Evolutionary conservation across 2,329 filamentous ascomycete genomes (phyloP).

Genomic region (Calonectria pauciramosa): DNA sequence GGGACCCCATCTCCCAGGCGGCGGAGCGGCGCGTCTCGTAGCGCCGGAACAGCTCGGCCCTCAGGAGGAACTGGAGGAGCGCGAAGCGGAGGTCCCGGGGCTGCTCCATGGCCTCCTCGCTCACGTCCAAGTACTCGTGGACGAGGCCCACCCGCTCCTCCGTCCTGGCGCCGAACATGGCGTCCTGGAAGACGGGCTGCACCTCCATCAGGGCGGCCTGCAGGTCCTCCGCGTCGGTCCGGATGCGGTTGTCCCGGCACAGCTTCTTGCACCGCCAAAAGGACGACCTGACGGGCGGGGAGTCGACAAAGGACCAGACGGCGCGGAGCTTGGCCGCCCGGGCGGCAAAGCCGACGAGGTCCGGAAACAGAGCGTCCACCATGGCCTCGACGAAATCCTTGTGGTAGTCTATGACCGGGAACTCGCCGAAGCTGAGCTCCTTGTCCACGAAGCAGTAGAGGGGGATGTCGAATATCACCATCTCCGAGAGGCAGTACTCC

Average conservation of each 20-base stretch:
- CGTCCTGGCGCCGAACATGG: constrained; percentile 38
- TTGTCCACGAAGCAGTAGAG: constrained; percentile 15
- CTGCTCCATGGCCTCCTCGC: neutral
- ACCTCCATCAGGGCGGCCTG: constrained; percentile 22
- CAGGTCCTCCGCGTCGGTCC: constrained; percentile 15
- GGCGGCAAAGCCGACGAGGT: neutral
- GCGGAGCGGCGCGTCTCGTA: constrained; percentile 35
- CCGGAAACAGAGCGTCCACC: constrained; percentile 30
- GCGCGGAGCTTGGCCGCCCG: constrained; percentile 30
- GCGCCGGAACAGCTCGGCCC: constrained; percentile 43
- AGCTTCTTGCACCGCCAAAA: constrained; percentile 35
- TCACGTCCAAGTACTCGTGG: constrained; percentile 30
- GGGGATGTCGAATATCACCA: constrained; percentile 27
- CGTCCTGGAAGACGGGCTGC: constrained; percentile 26
- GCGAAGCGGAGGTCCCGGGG: constrained; percentile 23
- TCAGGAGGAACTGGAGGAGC: constrained; percentile 43
- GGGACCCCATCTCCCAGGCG: constrained; percentile 38
- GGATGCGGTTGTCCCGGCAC: neutral
- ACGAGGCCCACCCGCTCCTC: neutral
- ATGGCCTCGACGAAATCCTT: constrained; percentile 36
- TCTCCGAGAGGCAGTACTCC: constrained; percentile 28
- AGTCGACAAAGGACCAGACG: constrained; percentile 42
- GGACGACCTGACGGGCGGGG: constrained; percentile 42
- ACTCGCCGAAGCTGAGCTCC: constrained; percentile 10
- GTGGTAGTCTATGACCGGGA: constrained; percentile 33